Evolutionary conservation across 495 filamentous ascomycete species (phyloP).

Genomic region (Penicillium argentinense): DNA sequence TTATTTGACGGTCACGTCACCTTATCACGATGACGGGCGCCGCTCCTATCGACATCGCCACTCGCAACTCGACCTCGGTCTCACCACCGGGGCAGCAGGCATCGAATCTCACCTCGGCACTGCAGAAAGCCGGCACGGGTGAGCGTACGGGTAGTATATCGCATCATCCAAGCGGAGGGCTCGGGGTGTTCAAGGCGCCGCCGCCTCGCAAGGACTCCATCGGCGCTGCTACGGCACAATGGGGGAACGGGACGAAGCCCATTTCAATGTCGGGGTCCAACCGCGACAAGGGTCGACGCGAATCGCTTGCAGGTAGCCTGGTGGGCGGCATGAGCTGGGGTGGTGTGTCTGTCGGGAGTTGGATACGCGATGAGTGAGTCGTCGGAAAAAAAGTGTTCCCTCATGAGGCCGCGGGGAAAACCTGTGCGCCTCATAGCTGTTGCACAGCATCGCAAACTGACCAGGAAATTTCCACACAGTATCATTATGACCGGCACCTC

Average conservation of each 20-base stretch:
- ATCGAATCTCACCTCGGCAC: slow-evolving; percentile 62
- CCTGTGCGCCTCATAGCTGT: slow-evolving; percentile 16
- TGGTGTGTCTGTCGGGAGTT: slow-evolving; percentile 92
- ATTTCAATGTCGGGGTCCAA: slow-evolving; percentile 80
- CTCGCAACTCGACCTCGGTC: slow-evolving; percentile 57
- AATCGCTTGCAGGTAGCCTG: slow-evolving; percentile 84
- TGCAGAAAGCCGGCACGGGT: slow-evolving; percentile 49
- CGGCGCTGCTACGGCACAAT: slow-evolving; percentile 51
- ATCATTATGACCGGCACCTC: slow-evolving; percentile 97
- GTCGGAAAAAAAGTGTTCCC: slow-evolving; percentile 7
- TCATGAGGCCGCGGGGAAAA: slow-evolving; percentile 6
- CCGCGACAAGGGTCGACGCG: slow-evolving; percentile 72
- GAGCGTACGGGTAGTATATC: slow-evolving; percentile 43
- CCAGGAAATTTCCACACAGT: slow-evolving; percentile 47
- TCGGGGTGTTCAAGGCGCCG: slow-evolving; percentile 60
- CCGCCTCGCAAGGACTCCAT: slow-evolving; percentile 71
- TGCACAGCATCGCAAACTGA: slow-evolving; percentile 30
- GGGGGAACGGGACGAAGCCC: slow-evolving; percentile 76
- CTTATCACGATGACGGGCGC: slow-evolving; percentile 52
- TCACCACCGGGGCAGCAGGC: slow-evolving; percentile 61
- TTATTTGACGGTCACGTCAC: slow-evolving; percentile 28
- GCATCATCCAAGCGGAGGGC: slow-evolving; percentile 43
- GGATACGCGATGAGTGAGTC: slow-evolving; percentile 97
- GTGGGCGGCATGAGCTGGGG: slow-evolving; percentile 97
- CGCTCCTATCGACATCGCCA: slow-evolving; percentile 65